Percentiles rank a stretch among this genome's conserved stretches.
Conservation (phyloP, 2,329 filamentous ascomycete genomes). For the Diaporthe sp. region DNA sequence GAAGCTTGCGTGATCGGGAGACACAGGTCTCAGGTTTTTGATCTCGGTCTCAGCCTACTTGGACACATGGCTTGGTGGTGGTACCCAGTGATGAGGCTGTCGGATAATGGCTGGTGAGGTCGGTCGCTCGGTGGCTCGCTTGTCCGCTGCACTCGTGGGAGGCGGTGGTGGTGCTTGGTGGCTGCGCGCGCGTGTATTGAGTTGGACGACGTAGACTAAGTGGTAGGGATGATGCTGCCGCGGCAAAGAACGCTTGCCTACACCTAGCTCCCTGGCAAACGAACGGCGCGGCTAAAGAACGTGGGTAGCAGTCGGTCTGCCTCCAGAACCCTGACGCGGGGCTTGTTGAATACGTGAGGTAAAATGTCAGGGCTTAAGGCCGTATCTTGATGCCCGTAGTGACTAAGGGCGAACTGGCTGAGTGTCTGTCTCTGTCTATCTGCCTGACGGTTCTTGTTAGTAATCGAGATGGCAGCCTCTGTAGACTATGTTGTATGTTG, state of each 20-base stretch:
- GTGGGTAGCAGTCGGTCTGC: slow-evolving; percentile 3
- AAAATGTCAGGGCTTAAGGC: neutral
- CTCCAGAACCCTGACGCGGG: neutral
- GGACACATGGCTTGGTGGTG: slow-evolving; percentile 36
- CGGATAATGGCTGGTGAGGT: neutral
- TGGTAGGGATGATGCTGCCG: slow-evolving; percentile 25
- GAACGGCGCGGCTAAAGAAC: slow-evolving; percentile 26
- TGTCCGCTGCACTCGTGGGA: slow-evolving; percentile 13
- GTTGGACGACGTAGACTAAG: neutral
- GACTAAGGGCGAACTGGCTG: neutral
- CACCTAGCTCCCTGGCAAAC: slow-evolving; percentile 25
- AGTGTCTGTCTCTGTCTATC: neutral
- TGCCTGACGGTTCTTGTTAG: neutral
- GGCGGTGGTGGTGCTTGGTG: neutral
- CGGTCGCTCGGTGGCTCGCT: neutral
- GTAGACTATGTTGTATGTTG: neutral
- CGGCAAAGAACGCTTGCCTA: slow-evolving; percentile 12
- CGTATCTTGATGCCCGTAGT: neutral
- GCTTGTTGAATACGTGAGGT: neutral
- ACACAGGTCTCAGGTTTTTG: slow-evolving; percentile 40
- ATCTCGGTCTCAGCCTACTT: slow-evolving; percentile 35
- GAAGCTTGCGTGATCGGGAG: slow-evolving; percentile 31
- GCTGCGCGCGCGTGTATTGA: slow-evolving; percentile 11
- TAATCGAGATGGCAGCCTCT: neutral
- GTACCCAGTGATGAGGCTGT: slow-evolving; percentile 20